Evolutionary conservation across 768 basidiomycete species (phyloP), one percentile per base, ranked within the genome.

Genomic region (Cyclocybe aegerita): DNA sequence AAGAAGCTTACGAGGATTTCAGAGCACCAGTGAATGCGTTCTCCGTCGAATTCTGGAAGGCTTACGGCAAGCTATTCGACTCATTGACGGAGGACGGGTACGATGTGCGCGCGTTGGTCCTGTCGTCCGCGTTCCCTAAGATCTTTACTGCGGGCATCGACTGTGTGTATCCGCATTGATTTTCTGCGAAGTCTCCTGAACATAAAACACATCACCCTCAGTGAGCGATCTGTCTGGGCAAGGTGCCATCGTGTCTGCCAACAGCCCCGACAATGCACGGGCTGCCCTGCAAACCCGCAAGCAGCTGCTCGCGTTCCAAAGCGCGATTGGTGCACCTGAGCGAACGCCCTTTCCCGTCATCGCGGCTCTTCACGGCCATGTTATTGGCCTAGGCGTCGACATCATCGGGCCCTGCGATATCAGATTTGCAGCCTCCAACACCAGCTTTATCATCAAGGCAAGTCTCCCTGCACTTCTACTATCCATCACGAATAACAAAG

Each of bases 61-160:
- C 86, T 41, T 82, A 91, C 32, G 81, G 80, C 3, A 60, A 68
- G 2, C 73, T 82, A 0, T 87, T 95, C 56, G 79, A 85, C 42
- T 61, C 66, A 0, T 71, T 93, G 53, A 70, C 56, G 5, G 64
- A 50, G 65, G 83, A 69, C 61, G 78, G 45, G 1, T 60, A 69
- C 17, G 80, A 84, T 30, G 79, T 93, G 1, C 80, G 89, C 12
- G 87, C 74, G 2, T 74, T 90, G 4, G 88, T 96, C 0, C 68
- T 96, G 0, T 82, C 86, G 0, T 92, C 90, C 0, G 72, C 70
- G 1, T 61, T 87, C 2, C 81, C 85, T 0, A 91, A 88, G 63
- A 65, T 82, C 4, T 96, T 93, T 64, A 88, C 87, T 0, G 93
- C 90, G 1, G 93, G 94, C 0, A 66, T 96, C 5, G 93, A 96